phyloP scores from a whole-genome alignment of 331 rosid species.

The Acacia concinna region DNA sequence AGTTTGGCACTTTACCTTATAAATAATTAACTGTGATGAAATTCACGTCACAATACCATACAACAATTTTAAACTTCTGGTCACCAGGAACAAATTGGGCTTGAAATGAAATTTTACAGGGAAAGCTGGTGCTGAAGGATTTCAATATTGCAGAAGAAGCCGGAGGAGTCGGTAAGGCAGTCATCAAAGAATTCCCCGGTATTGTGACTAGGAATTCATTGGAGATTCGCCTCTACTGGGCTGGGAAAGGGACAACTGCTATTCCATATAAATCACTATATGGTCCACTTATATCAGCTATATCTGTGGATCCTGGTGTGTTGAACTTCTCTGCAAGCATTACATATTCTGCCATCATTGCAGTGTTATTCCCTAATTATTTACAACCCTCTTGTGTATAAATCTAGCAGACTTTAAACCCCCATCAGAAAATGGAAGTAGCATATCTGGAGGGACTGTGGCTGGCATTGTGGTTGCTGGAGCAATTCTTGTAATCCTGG shows the following conservation, averaged over 20 bases:
- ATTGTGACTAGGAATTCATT: constrained; percentile 35
- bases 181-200: constrained; percentile 24
- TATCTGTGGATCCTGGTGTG: constrained; percentile 49
- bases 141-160: constrained; percentile 56
- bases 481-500: constrained; percentile 31
- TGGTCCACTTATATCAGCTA: constrained; percentile 75
- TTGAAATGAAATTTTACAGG: constrained; percentile 37
- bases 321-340: background rate
- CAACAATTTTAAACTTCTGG: background rate
- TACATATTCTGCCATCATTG: background rate
- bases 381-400: background rate
- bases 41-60: background rate
- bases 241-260: constrained; percentile 58
- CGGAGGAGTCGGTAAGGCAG: constrained; percentile 40
- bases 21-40: background rate
- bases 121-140: constrained; percentile 41
- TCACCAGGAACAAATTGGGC: background rate
- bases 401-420: constrained; percentile 30
- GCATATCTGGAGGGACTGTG: constrained; percentile 38
- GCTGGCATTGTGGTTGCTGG: constrained; percentile 49
- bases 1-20: background rate
- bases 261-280: constrained; percentile 49
- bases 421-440: constrained; percentile 25
- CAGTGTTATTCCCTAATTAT: background rate
- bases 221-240: constrained; percentile 61